Base-by-base conservation (phyloP, 148 eudicot genomes). In the Rhododendron ovatum region DNA sequence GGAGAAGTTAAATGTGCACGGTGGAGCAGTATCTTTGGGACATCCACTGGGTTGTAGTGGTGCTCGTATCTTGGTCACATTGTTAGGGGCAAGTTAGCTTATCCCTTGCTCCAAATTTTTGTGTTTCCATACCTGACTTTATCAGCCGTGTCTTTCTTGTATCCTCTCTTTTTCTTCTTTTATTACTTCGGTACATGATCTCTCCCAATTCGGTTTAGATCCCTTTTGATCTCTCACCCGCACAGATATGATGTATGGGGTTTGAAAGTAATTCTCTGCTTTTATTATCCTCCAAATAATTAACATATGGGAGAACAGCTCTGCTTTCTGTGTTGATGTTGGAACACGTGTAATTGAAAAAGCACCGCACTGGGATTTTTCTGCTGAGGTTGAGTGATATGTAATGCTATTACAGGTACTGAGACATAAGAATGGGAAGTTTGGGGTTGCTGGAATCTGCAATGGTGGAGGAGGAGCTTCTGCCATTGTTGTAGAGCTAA, bases 381-480 rank as follows among this genome's bases (percentile, higher is more conserved):
- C 61, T 67, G 11, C 51, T 20, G 20, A 75, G 39, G 30, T 45
- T 82, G 17, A 74, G 53, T 82, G 71, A 61, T 12, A 37, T 53
- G 24, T 84, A 48, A 17, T 73, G 78, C 24, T 84, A 74, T 82
- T 89, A 75, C 92, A 95, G 99, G 98, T 94, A 69, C 89, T 96
- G 83, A 92, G 93, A 81, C 92, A 93, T 79, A 94, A 86, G 81
- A 94, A 90, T 84, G 99, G 98, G 75, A 95, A 88, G 85, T 87
- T 87, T 87, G 99, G 99, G 22, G 98, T 90, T 82, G 99, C 94
- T 88, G 98, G 94, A 67, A 91, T 96, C 75, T 96, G 99, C 94
- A 96, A 96, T 90, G 99, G 99, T 24, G 99, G 99, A 86, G 99
- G 99, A 84, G 99, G 99, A 86, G 97, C 99, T 69, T 96, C 99